Base-by-base conservation (phyloP, 257 asterid species). In the Ajuga chamaepitys region DNA sequence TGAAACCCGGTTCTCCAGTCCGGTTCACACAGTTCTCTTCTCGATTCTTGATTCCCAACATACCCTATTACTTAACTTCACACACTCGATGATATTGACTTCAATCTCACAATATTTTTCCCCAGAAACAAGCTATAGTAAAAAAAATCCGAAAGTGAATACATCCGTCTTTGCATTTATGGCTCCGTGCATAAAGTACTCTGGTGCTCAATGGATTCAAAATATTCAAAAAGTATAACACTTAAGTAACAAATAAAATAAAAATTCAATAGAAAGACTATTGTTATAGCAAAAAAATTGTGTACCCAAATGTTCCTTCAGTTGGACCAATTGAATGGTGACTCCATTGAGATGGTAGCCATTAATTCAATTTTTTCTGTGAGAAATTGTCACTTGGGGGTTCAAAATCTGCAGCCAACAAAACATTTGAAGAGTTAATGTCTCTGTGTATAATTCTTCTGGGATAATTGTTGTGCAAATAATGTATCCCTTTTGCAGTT, bases 331-430 rank as follows among this genome's bases (percentile, higher is more conserved):
- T 86, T 5, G 97, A 89, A 69, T 89, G 97, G 64, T 93, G 99
- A 21, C 84, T 89, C 99, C 95, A 93, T 62, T 93, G 94, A 16
- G 99, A 87, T 35, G 99, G 99, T 66, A 93, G 99, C 99, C 99
- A 93, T 82, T 22, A 7, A 6, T 9, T 14, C 5, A 18, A 47
- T 40, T 13, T 22, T n/a, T n/a, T n/a, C n/a, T 9, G 4, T 9
- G 2, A 3, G 46, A 45, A 41, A 30, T 4, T 17, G 17, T 14
- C 68, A 86, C 99, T 95, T 93, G 95, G 37, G n/a, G 99, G 96
- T 64, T 93, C 97, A 77, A 84, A 89, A 51, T 89, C 95, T 20
- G 72, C 80, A 28, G 83, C 77, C 59, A 89, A 65, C 62, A 93
- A 68, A 64, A 93, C 53, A 51, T 93, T 93, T 3, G 99, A 89